Percentiles rank a stretch among this genome's conserved stretches.
These are phyloP conservation scores for Pluteus cervinus DNA, from an alignment of 768 basidiomycete genomes.

Conservation along the genomic window DNA sequence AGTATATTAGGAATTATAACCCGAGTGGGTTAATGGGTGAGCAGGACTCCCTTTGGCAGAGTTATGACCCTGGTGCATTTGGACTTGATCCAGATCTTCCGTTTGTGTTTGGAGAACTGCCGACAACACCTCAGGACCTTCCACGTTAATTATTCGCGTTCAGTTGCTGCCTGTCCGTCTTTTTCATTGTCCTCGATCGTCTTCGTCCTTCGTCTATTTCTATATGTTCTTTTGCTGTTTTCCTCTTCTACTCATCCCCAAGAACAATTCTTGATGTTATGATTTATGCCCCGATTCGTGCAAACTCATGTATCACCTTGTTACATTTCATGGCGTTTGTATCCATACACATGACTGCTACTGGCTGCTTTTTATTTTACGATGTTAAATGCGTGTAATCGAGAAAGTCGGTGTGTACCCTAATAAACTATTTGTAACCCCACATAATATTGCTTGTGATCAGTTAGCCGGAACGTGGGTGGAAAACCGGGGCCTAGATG, in stretches of 20 bases:
- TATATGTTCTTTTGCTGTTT: constrained; percentile 1
- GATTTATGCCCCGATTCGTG: too few species aligned
- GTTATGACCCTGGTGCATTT: constrained; percentile 70
- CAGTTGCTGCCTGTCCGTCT: background rate
- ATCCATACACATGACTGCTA: too few species aligned
- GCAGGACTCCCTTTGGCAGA: constrained; percentile 50
- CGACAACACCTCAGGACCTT: constrained; percentile 30
- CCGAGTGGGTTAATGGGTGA: constrained; percentile 44
- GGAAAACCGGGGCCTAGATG: too few species aligned
- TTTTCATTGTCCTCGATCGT: constrained; percentile 2
- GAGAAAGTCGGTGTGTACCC: too few species aligned
- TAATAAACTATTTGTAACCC: too few species aligned
- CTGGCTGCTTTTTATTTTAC: too few species aligned
- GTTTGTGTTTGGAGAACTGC: constrained; percentile 49
- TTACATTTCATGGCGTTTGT: too few species aligned
- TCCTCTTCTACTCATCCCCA: constrained; percentile 5
- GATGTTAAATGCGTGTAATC: too few species aligned
- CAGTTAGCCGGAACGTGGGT: too few species aligned
- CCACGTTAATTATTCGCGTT: constrained; percentile 15
- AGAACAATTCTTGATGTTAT: too few species aligned
- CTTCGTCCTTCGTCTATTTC: constrained; percentile 6
- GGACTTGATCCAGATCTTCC: constrained; percentile 74
- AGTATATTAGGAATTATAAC: constrained; percentile 77
- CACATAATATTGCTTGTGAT: too few species aligned
- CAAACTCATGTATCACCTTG: too few species aligned